Conservation (phyloP, 2,329 filamentous ascomycete genomes). For the Aspergillus novofumigatus region DNA sequence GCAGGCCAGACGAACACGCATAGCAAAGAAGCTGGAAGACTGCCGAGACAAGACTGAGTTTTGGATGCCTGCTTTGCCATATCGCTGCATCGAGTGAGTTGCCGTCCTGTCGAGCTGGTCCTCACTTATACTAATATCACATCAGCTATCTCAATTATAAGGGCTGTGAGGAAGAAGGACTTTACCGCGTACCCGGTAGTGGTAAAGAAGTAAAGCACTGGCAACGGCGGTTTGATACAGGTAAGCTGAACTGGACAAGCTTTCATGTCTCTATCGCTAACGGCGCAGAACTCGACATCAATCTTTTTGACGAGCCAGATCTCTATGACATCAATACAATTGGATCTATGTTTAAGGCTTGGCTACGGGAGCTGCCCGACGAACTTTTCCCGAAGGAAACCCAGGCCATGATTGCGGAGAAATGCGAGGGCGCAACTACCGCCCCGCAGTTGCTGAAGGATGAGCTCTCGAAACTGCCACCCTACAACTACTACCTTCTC, state of each 20-base stretch:
- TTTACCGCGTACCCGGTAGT: slow-evolving; percentile 89
- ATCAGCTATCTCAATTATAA: slow-evolving; percentile 82
- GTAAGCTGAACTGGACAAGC: slow-evolving; percentile 42
- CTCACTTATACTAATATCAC: slow-evolving; percentile 14
- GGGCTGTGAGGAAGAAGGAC: slow-evolving; percentile 85
- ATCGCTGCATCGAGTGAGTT: slow-evolving; percentile 81
- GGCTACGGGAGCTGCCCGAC: slow-evolving; percentile 90
- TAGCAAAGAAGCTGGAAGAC: slow-evolving; percentile 81
- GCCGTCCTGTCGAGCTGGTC: background rate
- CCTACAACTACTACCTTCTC: slow-evolving; percentile 95
- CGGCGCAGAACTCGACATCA: slow-evolving; percentile 73
- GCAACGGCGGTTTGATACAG: slow-evolving; percentile 85
- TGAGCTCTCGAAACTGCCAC: slow-evolving; percentile 87
- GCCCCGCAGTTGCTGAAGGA: slow-evolving; percentile 85
- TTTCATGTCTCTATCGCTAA: slow-evolving; percentile 1
- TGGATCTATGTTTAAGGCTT: slow-evolving; percentile 92
- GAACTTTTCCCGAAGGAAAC: slow-evolving; percentile 84
- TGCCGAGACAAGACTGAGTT: slow-evolving; percentile 96
- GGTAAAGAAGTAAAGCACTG: slow-evolving; percentile 88
- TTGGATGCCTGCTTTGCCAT: slow-evolving; percentile 96
- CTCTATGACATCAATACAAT: slow-evolving; percentile 96
- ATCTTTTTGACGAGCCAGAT: slow-evolving; percentile 80
- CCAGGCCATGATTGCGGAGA: slow-evolving; percentile 73
- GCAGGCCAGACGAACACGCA: slow-evolving; percentile 84
- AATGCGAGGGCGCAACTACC: slow-evolving; percentile 72